Conservation (phyloP, 2,329 filamentous ascomycete species). For the Nothophoma quercina region DNA sequence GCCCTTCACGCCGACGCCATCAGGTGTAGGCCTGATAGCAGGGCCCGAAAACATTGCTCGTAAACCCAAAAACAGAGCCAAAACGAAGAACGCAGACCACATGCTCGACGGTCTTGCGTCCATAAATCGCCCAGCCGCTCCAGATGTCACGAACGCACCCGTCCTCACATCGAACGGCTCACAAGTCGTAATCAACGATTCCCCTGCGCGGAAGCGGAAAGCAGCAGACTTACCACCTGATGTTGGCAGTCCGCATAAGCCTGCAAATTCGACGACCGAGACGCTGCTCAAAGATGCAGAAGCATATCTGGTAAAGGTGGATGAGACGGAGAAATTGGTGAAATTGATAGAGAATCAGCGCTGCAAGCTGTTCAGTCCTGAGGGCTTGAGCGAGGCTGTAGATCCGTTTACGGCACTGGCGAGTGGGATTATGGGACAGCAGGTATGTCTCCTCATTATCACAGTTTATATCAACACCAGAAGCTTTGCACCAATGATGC, state of each 20-base stretch:
- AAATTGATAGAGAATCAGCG: slow-evolving; percentile 75
- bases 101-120: slow-evolving; percentile 36
- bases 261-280: slow-evolving; percentile 67
- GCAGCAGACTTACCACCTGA: slow-evolving; percentile 1
- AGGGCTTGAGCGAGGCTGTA: slow-evolving; percentile 81
- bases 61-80: no score
- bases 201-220: slow-evolving; percentile 27
- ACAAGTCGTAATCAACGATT: slow-evolving; percentile 61
- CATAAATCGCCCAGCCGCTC: slow-evolving; percentile 64
- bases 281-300: slow-evolving; percentile 79
- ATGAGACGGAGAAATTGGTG: slow-evolving; percentile 68
- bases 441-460: no score
- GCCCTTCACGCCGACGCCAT: slow-evolving; percentile 56
- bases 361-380: slow-evolving; percentile 81
- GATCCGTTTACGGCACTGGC: slow-evolving; percentile 87
- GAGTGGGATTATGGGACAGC: slow-evolving; percentile 92
- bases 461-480: no score
- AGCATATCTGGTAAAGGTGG: slow-evolving; percentile 75
- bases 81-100: slow-evolving; percentile 25
- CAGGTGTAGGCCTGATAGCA: slow-evolving; percentile 57
- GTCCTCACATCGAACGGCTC: slow-evolving; percentile 76
- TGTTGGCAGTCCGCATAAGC: slow-evolving; percentile 9
- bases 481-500: no score
- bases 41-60: slow-evolving; percentile 40
- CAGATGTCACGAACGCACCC: slow-evolving; percentile 71